Evolutionary conservation across 2,329 filamentous ascomycete species (phyloP), one percentile per base, ranked within the genome.

Genomic region (Fusarium robinianum): DNA sequence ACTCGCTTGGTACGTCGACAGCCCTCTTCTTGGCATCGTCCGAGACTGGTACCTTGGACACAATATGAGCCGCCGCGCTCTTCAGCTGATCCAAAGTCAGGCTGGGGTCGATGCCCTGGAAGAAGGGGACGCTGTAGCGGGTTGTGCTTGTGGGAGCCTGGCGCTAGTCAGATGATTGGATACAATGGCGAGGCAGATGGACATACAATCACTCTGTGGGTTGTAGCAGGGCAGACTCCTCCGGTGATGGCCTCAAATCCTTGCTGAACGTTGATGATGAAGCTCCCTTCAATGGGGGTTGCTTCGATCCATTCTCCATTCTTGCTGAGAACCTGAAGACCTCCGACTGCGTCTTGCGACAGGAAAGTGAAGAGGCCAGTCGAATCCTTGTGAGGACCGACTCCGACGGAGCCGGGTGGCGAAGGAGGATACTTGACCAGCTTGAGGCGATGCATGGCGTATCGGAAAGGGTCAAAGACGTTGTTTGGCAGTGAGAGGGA

Each of bases 221-320:
- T 41, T 6, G 37, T 41, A 15, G 37, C 37, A 26, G 37, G 27
- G 9, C 37, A 41, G 2, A 41, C 37, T n/a, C 37, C 37, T 15
- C 37, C 27, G 11, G 37, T 41, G n/a, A 41, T 41, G n/a, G 37
- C 37, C 21, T 41, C 37, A 1, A 41, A 32, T n/a, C 37, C 37
- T 21, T 41, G 37, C 3, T 41, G 37, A 9, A 41, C 37, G 7
- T 41, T 41, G 37, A 41, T 41, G 29, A 41, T 21, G 16, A 41
- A 41, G 22, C 37, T 41, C n/a, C 29, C 37, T 8, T 41, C 37
- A 19, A 41, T 33, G 12, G 37, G 37, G 7, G 37, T 27, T 1
- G 37, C 37, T 5, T 41, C 37, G 26, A 41, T 33, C 27, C 37
- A 41, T 10, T 41, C 37, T n/a, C 37, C 37, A 5, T 19, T 25